Evolutionary conservation across 169 alveolate species (phyloP), one percentile per base, ranked within the genome.

Genomic region (Plasmodium sp.): DNA sequence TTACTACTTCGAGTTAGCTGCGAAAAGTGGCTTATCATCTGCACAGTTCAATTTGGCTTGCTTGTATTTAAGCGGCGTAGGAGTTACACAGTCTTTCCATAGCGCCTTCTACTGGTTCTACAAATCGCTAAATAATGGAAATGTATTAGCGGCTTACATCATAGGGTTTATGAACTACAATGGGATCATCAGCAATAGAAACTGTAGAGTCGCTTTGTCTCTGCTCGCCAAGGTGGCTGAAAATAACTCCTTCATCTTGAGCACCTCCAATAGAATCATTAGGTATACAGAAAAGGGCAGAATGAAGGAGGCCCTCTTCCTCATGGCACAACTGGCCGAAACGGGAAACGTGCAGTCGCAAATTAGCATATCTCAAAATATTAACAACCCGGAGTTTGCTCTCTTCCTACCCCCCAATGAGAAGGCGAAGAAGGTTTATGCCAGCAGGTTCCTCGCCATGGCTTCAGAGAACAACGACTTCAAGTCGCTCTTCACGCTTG

Each of bases 11-110:
- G 94, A 88, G 43, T 58, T 88, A 73, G 86, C 94, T 36, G 73
- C 94, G 10, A 88, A 88, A 27, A 79, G 71, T 77, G 79, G 58
- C 81, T 12, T 88, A 36, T 88, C 94, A 39, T n/a, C 88, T 1
- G 94, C 90, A 4, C 94, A 88, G 48, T 88, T 88, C 48, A 88
- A 88, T 88, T 36, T 88, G 54, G 94, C 90, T 1, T 88, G 94
- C 71, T 14, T 88, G 3, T 88, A 88, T 88, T 79, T 88, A 79
- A 88, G 83, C 62, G 94, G 94, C 14, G 90, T 79, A n/a, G 94
- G 94, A 18, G 33, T 58, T 43, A 3, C 81, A 10, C 94, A 88
- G 10, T 88, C 94, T 10, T 79, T 79, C 48, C 94, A 88, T 58
- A 77, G 36, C 41, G 94, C 94, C 9, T 88, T 88, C 45, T 88